These are phyloP conservation scores for Debaryomycetaceae sp. DNA, from an alignment of 1,139 yeast genomes.

Conservation along the genomic window DNA sequence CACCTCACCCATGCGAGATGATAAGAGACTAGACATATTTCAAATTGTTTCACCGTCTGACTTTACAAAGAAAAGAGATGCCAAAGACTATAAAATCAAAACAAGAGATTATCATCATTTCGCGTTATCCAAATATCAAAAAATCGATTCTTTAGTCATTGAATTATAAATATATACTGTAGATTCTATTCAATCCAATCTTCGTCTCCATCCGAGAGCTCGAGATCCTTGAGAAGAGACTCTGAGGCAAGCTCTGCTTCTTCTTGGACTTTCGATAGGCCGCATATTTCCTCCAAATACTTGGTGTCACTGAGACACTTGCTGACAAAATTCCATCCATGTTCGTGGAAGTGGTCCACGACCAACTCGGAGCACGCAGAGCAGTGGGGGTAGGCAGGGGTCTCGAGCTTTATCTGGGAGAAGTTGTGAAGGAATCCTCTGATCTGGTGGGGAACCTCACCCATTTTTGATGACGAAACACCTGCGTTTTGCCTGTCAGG, in stretches of 20 bases:
- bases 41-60: background rate
- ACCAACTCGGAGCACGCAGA: conserved; percentile 78
- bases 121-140: background rate
- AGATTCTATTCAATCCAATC: conserved; percentile 15
- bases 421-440: conserved; percentile 77
- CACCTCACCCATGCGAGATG: conserved; percentile 9
- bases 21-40: conserved; percentile 11
- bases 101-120: conserved; percentile 1
- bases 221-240: conserved; percentile 33
- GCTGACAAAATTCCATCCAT: conserved; percentile 80
- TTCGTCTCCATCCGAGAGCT: conserved; percentile 40
- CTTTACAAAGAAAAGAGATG: background rate
- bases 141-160: background rate
- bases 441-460: conserved; percentile 82
- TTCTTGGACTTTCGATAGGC: conserved; percentile 66
- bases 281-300: conserved; percentile 74
- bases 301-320: conserved; percentile 61
- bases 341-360: conserved; percentile 40
- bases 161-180: conserved; percentile 1
- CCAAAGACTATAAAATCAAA: conserved; percentile 2
- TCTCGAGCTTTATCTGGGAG: conserved; percentile 57
- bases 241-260: conserved; percentile 64
- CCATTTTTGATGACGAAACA: conserved; percentile 46
- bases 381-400: conserved; percentile 73
- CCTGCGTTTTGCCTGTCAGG: conserved; percentile 48